phyloP scores from a whole-genome alignment of 2,329 filamentous ascomycete species.

The Periconia sp. region DNA sequence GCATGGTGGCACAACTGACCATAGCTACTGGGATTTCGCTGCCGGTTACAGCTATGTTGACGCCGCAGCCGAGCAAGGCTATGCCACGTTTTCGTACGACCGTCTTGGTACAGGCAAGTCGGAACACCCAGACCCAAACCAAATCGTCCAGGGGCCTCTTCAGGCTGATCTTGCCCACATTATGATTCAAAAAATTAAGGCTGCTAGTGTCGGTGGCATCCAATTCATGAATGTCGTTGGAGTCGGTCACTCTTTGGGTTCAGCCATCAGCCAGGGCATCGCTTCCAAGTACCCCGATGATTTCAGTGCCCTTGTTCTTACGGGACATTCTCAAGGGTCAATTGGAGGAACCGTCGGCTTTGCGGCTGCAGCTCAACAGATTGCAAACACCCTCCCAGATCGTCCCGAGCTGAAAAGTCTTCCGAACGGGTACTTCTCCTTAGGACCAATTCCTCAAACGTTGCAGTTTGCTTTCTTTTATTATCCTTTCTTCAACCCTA shows the following conservation, averaged over 20 bases:
- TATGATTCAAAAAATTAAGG: constrained; percentile 21
- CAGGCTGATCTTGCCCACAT: constrained; percentile 42
- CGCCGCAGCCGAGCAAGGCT: constrained; percentile 41
- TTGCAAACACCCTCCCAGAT: constrained; percentile 9
- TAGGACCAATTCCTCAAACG: constrained; percentile 1
- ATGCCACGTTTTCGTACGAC: constrained; percentile 47
- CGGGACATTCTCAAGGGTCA: constrained; percentile 30
- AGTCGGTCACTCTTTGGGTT: constrained; percentile 45
- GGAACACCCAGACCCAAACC: constrained; percentile 42
- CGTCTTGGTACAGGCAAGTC: constrained; percentile 45
- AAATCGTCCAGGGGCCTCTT: constrained; percentile 41
- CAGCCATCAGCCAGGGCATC: constrained; percentile 36
- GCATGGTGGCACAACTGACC: constrained; percentile 46
- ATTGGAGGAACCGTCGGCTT: constrained; percentile 18
- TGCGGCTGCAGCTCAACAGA: constrained; percentile 20
- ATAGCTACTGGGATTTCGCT: constrained; percentile 43
- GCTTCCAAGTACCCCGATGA: constrained; percentile 34
- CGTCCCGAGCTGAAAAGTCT: constrained; percentile 4
- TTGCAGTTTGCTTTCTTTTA: constrained; percentile 14
- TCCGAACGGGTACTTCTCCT: constrained; percentile 10
- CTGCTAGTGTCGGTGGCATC: constrained; percentile 26
- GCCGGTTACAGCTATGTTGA: constrained; percentile 46
- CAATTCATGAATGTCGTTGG: constrained; percentile 41
- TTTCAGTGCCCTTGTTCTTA: constrained; percentile 42
- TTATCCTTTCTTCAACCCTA: constrained; percentile 8